These are phyloP conservation scores for Pelomyxa schiedti DNA, from an alignment of 78 protist species.

Conservation along the genomic window DNA sequence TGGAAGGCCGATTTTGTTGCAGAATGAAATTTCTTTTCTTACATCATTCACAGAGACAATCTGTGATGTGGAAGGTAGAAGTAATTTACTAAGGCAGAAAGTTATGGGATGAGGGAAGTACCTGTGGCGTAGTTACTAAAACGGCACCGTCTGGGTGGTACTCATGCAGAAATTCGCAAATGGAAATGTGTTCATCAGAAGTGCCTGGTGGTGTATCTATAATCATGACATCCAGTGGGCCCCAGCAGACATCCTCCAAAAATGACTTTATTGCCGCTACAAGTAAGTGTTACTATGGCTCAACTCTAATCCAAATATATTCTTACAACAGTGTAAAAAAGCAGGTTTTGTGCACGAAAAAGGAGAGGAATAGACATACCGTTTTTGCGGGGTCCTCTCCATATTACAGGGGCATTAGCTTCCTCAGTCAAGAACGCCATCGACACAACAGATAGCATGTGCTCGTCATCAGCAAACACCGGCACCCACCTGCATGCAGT, in stretches of 20 bases:
- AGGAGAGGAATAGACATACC: slow-evolving; percentile 2
- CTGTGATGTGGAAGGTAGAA: no score
- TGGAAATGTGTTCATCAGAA: slow-evolving; percentile 77
- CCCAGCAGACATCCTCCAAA: slow-evolving; percentile 69
- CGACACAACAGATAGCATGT: slow-evolving; percentile 81
- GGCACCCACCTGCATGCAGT: slow-evolving; percentile 65
- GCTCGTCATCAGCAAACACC: slow-evolving; percentile 33
- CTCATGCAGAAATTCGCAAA: slow-evolving; percentile 37
- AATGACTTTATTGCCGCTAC: slow-evolving; percentile 68
- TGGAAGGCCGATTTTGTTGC: slow-evolving; percentile 56
- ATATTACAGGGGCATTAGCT: slow-evolving; percentile 75
- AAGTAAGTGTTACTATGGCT: background rate
- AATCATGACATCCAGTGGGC: slow-evolving; percentile 66
- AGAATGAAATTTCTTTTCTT: slow-evolving; percentile 87
- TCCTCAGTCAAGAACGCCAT: slow-evolving; percentile 84
- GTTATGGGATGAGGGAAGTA: background rate
- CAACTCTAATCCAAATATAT: background rate
- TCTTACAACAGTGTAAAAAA: background rate
- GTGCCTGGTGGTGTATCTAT: slow-evolving; percentile 93
- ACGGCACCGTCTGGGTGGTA: slow-evolving; percentile 65
- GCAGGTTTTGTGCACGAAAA: background rate
- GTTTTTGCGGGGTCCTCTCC: slow-evolving; percentile 89
- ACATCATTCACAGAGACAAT: slow-evolving; percentile 84
- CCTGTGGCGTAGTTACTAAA: slow-evolving; percentile 76
- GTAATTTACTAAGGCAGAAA: background rate